Evolutionary conservation across 2,329 filamentous ascomycete species (phyloP), one percentile per base, ranked within the genome.

Genomic region (Ciborinia camelliae): DNA sequence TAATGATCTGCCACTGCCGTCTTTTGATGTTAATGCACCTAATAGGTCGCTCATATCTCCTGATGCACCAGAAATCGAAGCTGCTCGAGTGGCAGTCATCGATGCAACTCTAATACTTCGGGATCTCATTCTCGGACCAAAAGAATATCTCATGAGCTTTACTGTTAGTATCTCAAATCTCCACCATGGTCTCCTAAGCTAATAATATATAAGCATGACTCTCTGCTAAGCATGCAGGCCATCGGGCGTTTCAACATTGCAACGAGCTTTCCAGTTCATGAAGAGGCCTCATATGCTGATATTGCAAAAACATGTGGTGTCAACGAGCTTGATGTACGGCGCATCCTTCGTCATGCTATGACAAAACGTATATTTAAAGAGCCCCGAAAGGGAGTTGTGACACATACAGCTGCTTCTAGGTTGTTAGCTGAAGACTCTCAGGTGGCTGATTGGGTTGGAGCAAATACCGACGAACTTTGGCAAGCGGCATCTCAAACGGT

Each of bases 321-420:
- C 14, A 51, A 64, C 26, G 66, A 68, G 58, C 5, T 32, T 3
- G 67, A 65, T 14, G 23, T 71, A 0, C 51, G 57, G 1, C 62
- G 70, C 12, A 43, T 73, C 4, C 28, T 74, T 23, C 70, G 70
- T 10, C 67, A 70, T 43, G 68, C 69, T 2, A 73, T 73, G 62
- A 67, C 67, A 0, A 59, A 67, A 14, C 65, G 64, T 3, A 64
- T 73, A n/a, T 73, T 73, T 63, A 35, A 64, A 8, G 72, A 74
- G 47, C 64, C 68, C 0, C 23, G 53, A 6, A 66, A 65, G 47
- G 68, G 66, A 6, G 15, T 68, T 4, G 59, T 73, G 4, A 45
- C 60, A 1, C 71, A 73, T 54, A 73, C 66, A 9, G 66, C 69
- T 32, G 63, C 66, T 6, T 73, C 69, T 1, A 66, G 65, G 12